These are phyloP conservation scores for Suillus americanus DNA, from an alignment of 768 basidiomycete genomes.

Conservation along the genomic window DNA sequence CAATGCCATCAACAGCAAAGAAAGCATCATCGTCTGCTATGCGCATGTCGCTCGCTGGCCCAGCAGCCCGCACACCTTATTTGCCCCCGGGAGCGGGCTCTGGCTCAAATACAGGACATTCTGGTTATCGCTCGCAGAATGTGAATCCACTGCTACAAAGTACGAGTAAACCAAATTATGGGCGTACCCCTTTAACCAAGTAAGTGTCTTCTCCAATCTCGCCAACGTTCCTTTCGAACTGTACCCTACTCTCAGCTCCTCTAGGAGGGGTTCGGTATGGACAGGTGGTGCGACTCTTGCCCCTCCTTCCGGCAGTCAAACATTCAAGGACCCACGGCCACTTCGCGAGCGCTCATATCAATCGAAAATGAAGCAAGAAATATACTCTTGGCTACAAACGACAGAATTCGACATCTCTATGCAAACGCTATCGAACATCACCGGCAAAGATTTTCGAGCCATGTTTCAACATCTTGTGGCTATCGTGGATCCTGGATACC, in stretches of 20 bases:
- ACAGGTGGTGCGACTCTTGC: constrained; percentile 44
- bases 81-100: constrained; percentile 35
- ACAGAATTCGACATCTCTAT: constrained; percentile 68
- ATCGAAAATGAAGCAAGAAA: constrained; percentile 72
- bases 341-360: constrained; percentile 77
- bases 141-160: constrained; percentile 69
- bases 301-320: constrained; percentile 53
- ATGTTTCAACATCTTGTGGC: constrained; percentile 80
- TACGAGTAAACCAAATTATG: constrained; percentile 61
- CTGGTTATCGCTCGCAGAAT: constrained; percentile 68
- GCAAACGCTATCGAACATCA: constrained; percentile 72
- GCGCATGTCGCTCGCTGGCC: constrained; percentile 74
- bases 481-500: constrained; percentile 69
- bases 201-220: constrained; percentile 27
- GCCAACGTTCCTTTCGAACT: constrained; percentile 9
- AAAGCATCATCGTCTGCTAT: constrained; percentile 53
- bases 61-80: constrained; percentile 61
- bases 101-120: constrained; percentile 61
- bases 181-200: constrained; percentile 76
- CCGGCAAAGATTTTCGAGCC: constrained; percentile 80
- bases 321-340: constrained; percentile 72
- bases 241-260: constrained; percentile 44
- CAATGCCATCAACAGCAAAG: constrained; percentile 74
- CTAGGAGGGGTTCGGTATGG: constrained; percentile 79
- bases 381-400: constrained; percentile 64